Conservation (phyloP, 495 filamentous ascomycete genomes). For the Penicillium pancosmium region DNA sequence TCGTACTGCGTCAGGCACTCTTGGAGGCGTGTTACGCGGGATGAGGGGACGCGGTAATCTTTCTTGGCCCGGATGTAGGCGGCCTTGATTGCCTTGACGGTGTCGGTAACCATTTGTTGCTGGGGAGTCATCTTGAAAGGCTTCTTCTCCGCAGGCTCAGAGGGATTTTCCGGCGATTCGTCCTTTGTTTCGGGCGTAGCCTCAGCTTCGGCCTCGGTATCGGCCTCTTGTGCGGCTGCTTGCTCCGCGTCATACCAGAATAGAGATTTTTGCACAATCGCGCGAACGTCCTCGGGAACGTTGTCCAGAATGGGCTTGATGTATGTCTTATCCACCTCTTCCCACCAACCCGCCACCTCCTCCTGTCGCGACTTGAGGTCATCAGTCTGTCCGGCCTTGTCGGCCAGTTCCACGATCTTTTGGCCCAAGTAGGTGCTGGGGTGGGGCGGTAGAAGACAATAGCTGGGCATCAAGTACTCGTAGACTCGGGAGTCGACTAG, state of each 20-base stretch:
- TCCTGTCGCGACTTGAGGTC: slow-evolving; percentile 67
- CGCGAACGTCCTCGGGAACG: slow-evolving; percentile 50
- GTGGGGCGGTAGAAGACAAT: slow-evolving; percentile 89
- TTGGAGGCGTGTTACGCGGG: slow-evolving; percentile 72
- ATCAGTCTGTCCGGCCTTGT: slow-evolving; percentile 70
- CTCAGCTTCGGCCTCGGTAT: not conserved
- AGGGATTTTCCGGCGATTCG: slow-evolving; percentile 7
- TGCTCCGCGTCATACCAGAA: slow-evolving; percentile 31
- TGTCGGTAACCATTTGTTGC: slow-evolving; percentile 51
- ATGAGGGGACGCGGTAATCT: slow-evolving; percentile 74
- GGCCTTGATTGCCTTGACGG: slow-evolving; percentile 73
- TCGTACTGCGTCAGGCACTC: slow-evolving; percentile 68
- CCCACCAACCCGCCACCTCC: slow-evolving; percentile 82
- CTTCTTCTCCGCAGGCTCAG: slow-evolving; percentile 16
- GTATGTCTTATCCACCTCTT: slow-evolving; percentile 70
- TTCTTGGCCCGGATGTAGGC: slow-evolving; percentile 78
- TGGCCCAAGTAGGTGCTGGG: slow-evolving; percentile 81
- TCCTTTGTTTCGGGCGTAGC: slow-evolving; percentile 6
- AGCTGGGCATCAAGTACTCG: slow-evolving; percentile 92
- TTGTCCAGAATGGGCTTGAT: slow-evolving; percentile 71
- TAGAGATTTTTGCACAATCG: slow-evolving; percentile 43
- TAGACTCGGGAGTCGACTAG: slow-evolving; percentile 92
- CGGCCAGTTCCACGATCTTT: slow-evolving; percentile 70
- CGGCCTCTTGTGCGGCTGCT: slow-evolving; percentile 18
- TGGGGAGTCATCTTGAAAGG: slow-evolving; percentile 30